phyloP scores from a whole-genome alignment of 2,329 filamentous ascomycete species.

The Meredithiella fracta region DNA sequence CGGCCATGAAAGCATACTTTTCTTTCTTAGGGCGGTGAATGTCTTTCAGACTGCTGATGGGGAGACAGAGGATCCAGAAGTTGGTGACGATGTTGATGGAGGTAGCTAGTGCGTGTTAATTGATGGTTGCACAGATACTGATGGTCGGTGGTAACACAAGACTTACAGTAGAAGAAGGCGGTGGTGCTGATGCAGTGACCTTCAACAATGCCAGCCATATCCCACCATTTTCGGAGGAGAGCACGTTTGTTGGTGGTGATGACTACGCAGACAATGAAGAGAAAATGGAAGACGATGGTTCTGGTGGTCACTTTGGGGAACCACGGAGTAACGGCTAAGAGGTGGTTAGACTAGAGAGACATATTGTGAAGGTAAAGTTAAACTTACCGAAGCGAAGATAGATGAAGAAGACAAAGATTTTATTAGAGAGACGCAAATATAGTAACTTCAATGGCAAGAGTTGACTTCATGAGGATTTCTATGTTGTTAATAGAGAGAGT shows the following conservation, averaged over 20 bases:
- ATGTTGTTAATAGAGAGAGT: constrained; percentile 16
- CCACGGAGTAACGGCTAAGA: constrained; percentile 9
- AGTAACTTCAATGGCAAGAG: constrained; percentile 27
- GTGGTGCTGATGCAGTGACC: constrained; percentile 27
- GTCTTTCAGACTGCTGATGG: constrained; percentile 27
- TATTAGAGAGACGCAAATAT: constrained; percentile 25
- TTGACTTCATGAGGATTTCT: constrained; percentile 16
- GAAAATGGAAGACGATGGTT: constrained; percentile 24
- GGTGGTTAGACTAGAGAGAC: neutral
- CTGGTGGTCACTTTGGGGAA: constrained; percentile 16
- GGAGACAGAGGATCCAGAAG: constrained; percentile 28
- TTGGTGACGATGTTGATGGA: constrained; percentile 33
- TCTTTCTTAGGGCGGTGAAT: constrained; percentile 32
- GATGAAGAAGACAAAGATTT: constrained; percentile 29
- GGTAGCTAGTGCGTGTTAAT: constrained; percentile 20
- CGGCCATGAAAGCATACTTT: constrained; percentile 31
- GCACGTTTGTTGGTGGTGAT: constrained; percentile 27
- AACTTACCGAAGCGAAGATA: constrained; percentile 30
- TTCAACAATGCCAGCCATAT: constrained; percentile 19
- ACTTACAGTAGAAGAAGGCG: constrained; percentile 26
- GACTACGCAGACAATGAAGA: constrained; percentile 25
- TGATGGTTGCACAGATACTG: neutral
- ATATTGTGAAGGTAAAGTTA: too few relatives aligned
- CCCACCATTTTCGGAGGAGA: constrained; percentile 28
- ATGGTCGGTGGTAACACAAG: neutral